Conservation (phyloP, 2,329 filamentous ascomycete genomes). For the Aspergillus sp. region DNA sequence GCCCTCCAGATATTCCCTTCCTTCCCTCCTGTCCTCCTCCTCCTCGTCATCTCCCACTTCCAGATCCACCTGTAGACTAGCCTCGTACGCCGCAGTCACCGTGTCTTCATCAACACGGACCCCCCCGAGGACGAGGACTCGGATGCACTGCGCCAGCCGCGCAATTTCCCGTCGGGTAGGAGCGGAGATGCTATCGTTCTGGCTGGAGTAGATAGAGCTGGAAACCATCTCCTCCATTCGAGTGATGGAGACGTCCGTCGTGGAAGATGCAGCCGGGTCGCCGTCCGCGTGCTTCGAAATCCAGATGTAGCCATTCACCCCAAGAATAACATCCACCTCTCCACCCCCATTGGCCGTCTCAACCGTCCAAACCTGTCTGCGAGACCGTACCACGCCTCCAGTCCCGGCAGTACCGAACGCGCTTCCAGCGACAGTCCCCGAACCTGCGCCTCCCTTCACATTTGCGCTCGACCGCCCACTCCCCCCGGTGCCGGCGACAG, state of each 20-base stretch:
- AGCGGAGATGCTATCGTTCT: slow-evolving; percentile 75
- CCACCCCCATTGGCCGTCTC: slow-evolving; percentile 35
- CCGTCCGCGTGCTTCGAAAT: slow-evolving; percentile 72
- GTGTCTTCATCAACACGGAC: slow-evolving; percentile 83
- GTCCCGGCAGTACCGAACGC: slow-evolving; percentile 55
- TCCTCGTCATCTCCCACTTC: slow-evolving; percentile 32
- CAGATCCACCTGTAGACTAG: slow-evolving; percentile 60
- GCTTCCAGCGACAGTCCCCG: slow-evolving; percentile 43
- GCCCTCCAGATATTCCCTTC: slow-evolving; percentile 35
- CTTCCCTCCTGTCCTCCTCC: slow-evolving; percentile 25
- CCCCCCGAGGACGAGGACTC: slow-evolving; percentile 71
- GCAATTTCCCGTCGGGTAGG: slow-evolving; percentile 82
- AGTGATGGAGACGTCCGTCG: slow-evolving; percentile 58
- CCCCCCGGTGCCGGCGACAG: slow-evolving; percentile 70
- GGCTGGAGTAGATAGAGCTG: slow-evolving; percentile 81
- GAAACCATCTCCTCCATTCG: slow-evolving; percentile 80
- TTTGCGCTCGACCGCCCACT: slow-evolving; percentile 41
- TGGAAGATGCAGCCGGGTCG: slow-evolving; percentile 30
- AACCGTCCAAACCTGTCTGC: slow-evolving; percentile 82
- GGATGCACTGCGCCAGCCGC: slow-evolving; percentile 69
- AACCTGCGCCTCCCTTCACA: slow-evolving; percentile 22
- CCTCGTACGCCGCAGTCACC: slow-evolving; percentile 72
- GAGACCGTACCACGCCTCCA: slow-evolving; percentile 68
- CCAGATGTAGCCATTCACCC: slow-evolving; percentile 96
- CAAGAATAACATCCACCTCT: slow-evolving; percentile 74